Conservation (phyloP, 129 eudicot species). For the Arctium lappa region DNA sequence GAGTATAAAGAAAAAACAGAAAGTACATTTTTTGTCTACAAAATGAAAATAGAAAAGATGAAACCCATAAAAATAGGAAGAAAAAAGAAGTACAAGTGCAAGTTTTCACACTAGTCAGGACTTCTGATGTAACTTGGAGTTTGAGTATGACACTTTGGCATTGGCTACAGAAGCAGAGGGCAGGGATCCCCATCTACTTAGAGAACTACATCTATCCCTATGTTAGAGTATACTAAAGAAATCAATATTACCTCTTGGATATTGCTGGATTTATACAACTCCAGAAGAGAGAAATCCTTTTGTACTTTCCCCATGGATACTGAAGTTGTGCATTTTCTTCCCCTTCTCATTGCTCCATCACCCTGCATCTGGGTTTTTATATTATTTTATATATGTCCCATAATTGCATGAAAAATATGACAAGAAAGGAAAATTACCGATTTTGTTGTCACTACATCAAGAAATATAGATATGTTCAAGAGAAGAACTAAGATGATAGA, state of each 20-base stretch:
- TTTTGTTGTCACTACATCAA: not conserved
- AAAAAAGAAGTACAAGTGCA: too few relatives aligned
- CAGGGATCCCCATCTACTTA: too few relatives aligned
- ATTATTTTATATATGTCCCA: not conserved
- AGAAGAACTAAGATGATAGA: too few relatives aligned
- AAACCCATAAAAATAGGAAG: too few relatives aligned
- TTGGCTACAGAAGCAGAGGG: too few relatives aligned
- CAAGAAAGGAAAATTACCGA: not conserved
- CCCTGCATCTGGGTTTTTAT: not conserved
- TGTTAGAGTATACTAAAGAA: too few relatives aligned
- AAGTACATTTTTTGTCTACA: not conserved
- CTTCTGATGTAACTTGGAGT: not conserved
- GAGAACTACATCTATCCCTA: too few relatives aligned
- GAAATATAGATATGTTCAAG: not conserved
- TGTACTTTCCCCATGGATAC: not conserved
- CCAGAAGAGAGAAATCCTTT: slow-evolving; percentile 1
- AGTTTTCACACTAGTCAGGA: not conserved
- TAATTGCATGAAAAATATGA: not conserved
- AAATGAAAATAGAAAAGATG: not conserved
- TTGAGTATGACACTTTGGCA: too few relatives aligned
- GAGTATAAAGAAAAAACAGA: not conserved
- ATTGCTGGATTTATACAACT: slow-evolving; percentile 3
- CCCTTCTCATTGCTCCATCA: not conserved
- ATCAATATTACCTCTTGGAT: slow-evolving; percentile 12
- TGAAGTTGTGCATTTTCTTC: not conserved